phyloP scores from a whole-genome alignment of 2,329 filamentous ascomycete species.

The Fusarium subglutinans region DNA sequence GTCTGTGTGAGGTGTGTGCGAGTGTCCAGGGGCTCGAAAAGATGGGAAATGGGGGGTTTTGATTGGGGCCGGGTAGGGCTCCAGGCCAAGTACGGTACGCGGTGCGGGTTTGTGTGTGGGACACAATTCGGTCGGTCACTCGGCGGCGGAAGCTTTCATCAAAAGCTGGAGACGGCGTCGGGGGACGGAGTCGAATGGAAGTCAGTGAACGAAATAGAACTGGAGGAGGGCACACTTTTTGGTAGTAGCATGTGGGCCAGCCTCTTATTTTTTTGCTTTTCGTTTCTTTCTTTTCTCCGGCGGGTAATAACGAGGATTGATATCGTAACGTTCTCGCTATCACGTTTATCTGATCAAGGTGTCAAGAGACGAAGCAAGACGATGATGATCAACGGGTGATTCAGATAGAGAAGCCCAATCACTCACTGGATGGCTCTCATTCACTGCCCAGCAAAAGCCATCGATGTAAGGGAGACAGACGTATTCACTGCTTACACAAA shows the following conservation, averaged over 20 bases:
- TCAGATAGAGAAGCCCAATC: neutral
- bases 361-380: neutral
- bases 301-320: neutral
- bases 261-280: neutral
- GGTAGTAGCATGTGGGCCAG: neutral
- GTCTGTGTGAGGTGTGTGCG: constrained; percentile 26
- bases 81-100: constrained; percentile 7
- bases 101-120: constrained; percentile 33
- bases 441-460: neutral
- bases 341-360: neutral
- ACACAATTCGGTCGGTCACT: constrained; percentile 30
- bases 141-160: constrained; percentile 24
- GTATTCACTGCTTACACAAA: constrained; percentile 1
- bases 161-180: constrained; percentile 30
- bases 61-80: constrained; percentile 42
- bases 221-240: constrained; percentile 15
- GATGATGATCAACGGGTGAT: neutral
- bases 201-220: neutral
- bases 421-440: neutral
- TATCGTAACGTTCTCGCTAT: neutral
- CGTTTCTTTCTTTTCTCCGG: neutral
- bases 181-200: constrained; percentile 34
- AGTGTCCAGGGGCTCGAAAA: constrained; percentile 33
- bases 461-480: neutral
- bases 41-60: constrained; percentile 26